phyloP scores from a whole-genome alignment of 2,329 filamentous ascomycete species.

The Chrysoporthe deuterocubensis region DNA sequence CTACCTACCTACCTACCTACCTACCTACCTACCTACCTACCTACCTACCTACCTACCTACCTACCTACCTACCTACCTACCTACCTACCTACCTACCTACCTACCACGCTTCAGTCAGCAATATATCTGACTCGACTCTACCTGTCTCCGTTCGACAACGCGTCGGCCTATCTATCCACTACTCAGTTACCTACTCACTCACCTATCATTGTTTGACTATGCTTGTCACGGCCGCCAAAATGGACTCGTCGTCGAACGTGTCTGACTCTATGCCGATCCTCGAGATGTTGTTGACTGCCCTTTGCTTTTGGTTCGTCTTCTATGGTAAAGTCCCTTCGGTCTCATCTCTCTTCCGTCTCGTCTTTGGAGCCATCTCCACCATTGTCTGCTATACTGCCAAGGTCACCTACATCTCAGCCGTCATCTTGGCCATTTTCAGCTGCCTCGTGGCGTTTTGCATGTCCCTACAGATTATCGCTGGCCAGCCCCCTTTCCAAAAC shows the following conservation, averaged over 20 bases:
- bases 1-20: too few species aligned
- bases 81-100: too few species aligned
- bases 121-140: too few species aligned
- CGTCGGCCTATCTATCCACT: too few species aligned
- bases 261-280: not conserved
- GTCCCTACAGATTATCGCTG: conserved; percentile 17
- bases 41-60: too few species aligned
- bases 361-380: not conserved
- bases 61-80: too few species aligned
- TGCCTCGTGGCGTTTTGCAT: conserved; percentile 5
- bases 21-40: too few species aligned
- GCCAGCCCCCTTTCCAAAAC: not conserved
- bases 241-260: not conserved
- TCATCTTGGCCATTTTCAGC: not conserved
- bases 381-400: not conserved
- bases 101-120: too few species aligned
- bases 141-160: too few species aligned
- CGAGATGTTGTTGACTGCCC: not conserved
- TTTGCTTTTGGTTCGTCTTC: too few species aligned
- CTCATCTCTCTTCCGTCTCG: not conserved
- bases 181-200: not conserved
- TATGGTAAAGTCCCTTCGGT: too few species aligned
- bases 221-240: not conserved
- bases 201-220: not conserved
- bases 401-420: not conserved